phyloP scores from a whole-genome alignment of 768 basidiomycete species.

The Agaricus sinodeliciosus region DNA sequence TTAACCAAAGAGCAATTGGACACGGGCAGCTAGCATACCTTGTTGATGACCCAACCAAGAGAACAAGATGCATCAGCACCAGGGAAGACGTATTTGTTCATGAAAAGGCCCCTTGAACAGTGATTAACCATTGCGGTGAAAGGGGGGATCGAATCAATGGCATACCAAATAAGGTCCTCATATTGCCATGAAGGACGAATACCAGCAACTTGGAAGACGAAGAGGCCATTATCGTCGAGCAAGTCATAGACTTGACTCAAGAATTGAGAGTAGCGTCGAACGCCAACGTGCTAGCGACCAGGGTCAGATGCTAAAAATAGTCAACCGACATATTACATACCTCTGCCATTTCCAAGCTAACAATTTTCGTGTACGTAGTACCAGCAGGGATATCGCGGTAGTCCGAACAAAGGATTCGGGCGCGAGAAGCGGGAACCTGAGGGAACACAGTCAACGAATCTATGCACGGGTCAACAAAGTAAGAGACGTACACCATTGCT shows the following conservation, averaged over 20 bases:
- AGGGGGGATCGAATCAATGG: not conserved
- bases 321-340: constrained; percentile 23
- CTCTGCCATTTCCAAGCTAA: constrained; percentile 97
- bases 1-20: not conserved
- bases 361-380: constrained; percentile 86
- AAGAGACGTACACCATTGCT: constrained; percentile 55
- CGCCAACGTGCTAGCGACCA: constrained; percentile 74
- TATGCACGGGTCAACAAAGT: not conserved
- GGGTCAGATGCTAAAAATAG: not conserved
- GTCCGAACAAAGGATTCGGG: constrained; percentile 89
- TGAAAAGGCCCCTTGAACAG: constrained; percentile 74
- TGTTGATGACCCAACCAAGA: constrained; percentile 87
- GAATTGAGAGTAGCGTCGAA: constrained; percentile 87
- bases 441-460: not conserved
- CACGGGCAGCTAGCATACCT: constrained; percentile 21
- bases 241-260: constrained; percentile 89
- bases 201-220: constrained; percentile 97
- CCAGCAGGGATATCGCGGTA: constrained; percentile 85
- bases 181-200: constrained; percentile 95
- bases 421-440: constrained; percentile 56
- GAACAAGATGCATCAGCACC: constrained; percentile 96
- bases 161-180: constrained; percentile 92
- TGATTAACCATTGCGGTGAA: not conserved
- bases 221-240: constrained; percentile 88
- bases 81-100: constrained; percentile 99